Evolutionary conservation across 305 asterid species (phyloP).

Genomic region (Euphrasia arctica): DNA sequence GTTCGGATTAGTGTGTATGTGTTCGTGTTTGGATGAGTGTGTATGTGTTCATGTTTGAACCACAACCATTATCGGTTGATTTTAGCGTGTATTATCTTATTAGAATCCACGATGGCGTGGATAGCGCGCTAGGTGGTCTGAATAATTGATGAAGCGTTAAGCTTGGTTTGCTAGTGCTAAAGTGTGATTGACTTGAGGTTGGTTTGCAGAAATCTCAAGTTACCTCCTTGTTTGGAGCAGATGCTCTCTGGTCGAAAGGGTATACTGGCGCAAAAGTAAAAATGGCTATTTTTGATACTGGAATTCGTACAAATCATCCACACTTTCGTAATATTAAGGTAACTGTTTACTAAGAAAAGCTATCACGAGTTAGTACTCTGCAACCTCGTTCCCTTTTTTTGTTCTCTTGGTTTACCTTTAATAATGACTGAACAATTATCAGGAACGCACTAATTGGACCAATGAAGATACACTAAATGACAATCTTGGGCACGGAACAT

Average conservation of each 20-base stretch:
- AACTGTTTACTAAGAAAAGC: constrained; percentile 22
- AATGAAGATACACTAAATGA: constrained; percentile 92
- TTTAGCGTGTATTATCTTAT: neutral
- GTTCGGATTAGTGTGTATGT: neutral
- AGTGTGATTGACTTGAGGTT: neutral
- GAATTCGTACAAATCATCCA: constrained; percentile 90
- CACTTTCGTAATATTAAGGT: constrained; percentile 98
- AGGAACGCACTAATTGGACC: constrained; percentile 99
- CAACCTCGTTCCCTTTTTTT: constrained; percentile 19
- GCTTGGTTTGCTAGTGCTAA: neutral
- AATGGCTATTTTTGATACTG: constrained; percentile 98
- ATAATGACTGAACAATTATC: constrained; percentile 30
- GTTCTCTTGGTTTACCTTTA: constrained; percentile 20
- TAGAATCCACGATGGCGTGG: neutral
- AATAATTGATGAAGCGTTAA: too few species aligned
- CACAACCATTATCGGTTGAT: neutral
- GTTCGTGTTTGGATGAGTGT: neutral
- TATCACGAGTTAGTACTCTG: constrained; percentile 20
- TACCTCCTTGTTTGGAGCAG: constrained; percentile 97
- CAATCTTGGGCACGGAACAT: constrained; percentile 99
- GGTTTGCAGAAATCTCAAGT: constrained; percentile 84
- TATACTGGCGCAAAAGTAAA: constrained; percentile 93
- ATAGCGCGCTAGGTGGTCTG: too few species aligned
- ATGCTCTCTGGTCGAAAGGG: constrained; percentile 89
- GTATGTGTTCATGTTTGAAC: neutral